Conservation (phyloP, 2,329 filamentous ascomycete species). For the Blastomyces parvus region DNA sequence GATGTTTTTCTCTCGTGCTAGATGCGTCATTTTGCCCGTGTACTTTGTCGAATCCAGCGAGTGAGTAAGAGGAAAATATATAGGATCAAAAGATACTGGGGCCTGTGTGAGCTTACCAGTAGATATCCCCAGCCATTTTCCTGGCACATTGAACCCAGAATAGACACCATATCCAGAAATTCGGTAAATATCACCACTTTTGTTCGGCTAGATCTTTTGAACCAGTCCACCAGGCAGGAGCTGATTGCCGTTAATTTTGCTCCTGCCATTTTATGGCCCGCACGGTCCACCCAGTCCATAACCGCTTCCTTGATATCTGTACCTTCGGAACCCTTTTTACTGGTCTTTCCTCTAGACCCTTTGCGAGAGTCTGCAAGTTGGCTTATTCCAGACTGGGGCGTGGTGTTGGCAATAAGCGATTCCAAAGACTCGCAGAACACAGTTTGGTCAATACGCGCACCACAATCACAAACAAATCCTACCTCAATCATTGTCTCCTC, state of each 20-base stretch:
- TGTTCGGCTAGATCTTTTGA: constrained; percentile 35
- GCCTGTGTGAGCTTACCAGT: constrained; percentile 24
- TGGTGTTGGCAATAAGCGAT: background rate
- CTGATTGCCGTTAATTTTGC: constrained; percentile 33
- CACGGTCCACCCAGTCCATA: constrained; percentile 23
- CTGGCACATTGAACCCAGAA: constrained; percentile 43
- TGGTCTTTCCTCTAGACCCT: constrained; percentile 1
- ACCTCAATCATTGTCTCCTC: background rate
- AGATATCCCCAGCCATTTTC: constrained; percentile 41
- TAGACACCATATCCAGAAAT: constrained; percentile 45
- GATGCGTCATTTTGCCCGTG: constrained; percentile 41
- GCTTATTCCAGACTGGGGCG: background rate
- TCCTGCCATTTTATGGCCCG: constrained; percentile 25
- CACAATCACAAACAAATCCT: constrained; percentile 12
- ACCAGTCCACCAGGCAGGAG: constrained; percentile 30
- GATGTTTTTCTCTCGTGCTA: constrained; percentile 40
- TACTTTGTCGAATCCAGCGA: constrained; percentile 24
- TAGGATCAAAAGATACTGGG: background rate
- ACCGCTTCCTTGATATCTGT: constrained; percentile 16
- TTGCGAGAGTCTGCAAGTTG: background rate
- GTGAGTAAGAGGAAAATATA: background rate
- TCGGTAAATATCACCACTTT: constrained; percentile 56
- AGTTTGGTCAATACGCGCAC: constrained; percentile 14
- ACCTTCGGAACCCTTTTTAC: constrained; percentile 4
- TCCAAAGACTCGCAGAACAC: constrained; percentile 11